Evolutionary conservation across 2,329 filamentous ascomycete genomes (phyloP), one percentile per base, ranked within the genome.

Genomic region (Fusarium temperatum): DNA sequence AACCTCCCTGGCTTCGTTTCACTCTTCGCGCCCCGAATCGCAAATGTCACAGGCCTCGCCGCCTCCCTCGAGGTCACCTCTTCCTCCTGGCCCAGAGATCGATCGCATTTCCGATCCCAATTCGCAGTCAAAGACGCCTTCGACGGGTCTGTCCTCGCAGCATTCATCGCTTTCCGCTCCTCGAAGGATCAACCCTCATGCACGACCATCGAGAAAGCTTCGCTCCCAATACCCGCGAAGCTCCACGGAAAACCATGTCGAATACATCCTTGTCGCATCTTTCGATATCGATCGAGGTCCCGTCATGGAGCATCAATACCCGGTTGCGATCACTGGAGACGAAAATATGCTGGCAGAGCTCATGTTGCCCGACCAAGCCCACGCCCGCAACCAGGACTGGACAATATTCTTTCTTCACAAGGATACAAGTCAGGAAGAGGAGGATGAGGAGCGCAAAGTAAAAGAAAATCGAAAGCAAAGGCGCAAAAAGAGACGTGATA

Each of bases 361-460:
- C 79, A 99, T 99, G 96, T 86, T 99, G 81, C 96, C 96, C 0
- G 96, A 99, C 83, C 96, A 98, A 83, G 95, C 96, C 28, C 96
- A 99, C 84, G 91, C 96, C 70, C 90, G 96, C 44, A 96, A 93
- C 79, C 95, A 98, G 83, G 96, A 99, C 82, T 99, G 96, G 96
- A 99, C 96, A 47, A 98, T 98, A 63, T 99, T 99, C 85, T 99
- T 99, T 81, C 82, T 99, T 64, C 96, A 99, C 85, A 98, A 98
- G 82, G 96, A 99, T 81, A 94, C 92, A 8, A 95, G 91, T 68
- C 91, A 92, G 57, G 92, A 94, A 68, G 93, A 96, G 65, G 95
- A 97, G 68, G 93, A 95, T 36, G 89, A 91, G 64, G 92, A 94
- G 76, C 86, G 87, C 69, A 86, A 85, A 62, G 86, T 86, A 44